Evolutionary conservation across 495 filamentous ascomycete genomes (phyloP).

Genomic region (Hyaloscypha hepaticicola): DNA sequence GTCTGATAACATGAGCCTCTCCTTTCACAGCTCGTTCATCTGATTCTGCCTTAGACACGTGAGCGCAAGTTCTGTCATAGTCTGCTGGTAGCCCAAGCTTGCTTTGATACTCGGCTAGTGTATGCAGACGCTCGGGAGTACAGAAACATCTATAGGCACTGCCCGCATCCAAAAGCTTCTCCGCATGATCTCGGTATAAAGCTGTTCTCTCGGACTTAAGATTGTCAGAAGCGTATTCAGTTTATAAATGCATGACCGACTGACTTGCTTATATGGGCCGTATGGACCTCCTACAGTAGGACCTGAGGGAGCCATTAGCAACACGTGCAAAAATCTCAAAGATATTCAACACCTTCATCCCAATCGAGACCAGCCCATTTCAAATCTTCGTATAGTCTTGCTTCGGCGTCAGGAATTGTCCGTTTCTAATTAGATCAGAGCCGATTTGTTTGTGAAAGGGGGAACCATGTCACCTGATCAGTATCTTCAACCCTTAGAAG

Average conservation of each 20-base stretch:
- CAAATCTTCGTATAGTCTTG: constrained; percentile 72
- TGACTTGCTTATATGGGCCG: constrained; percentile 85
- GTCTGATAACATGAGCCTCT: constrained; percentile 74
- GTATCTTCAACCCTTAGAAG: constrained; percentile 92
- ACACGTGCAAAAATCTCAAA: constrained; percentile 1
- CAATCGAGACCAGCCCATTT: constrained; percentile 87
- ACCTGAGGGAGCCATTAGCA: constrained; percentile 34
- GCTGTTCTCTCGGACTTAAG: constrained; percentile 73
- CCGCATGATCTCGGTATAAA: constrained; percentile 70
- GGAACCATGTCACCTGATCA: constrained; percentile 64
- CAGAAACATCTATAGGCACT: constrained; percentile 95
- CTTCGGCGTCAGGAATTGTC: constrained; percentile 74
- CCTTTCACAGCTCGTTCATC: constrained; percentile 62
- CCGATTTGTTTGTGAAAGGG: constrained; percentile 26
- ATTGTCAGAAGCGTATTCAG: neutral
- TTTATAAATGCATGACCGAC: neutral
- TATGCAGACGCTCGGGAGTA: constrained; percentile 64
- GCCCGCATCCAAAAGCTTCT: constrained; percentile 65
- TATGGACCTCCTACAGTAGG: constrained; percentile 75
- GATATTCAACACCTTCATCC: constrained; percentile 76
- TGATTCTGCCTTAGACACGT: constrained; percentile 64
- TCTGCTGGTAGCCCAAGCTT: constrained; percentile 59
- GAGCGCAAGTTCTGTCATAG: constrained; percentile 76
- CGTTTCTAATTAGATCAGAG: constrained; percentile 61
- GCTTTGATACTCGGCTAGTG: constrained; percentile 58